Conservation (phyloP, 1,139 yeast species). For the Diutina neorugosa region DNA sequence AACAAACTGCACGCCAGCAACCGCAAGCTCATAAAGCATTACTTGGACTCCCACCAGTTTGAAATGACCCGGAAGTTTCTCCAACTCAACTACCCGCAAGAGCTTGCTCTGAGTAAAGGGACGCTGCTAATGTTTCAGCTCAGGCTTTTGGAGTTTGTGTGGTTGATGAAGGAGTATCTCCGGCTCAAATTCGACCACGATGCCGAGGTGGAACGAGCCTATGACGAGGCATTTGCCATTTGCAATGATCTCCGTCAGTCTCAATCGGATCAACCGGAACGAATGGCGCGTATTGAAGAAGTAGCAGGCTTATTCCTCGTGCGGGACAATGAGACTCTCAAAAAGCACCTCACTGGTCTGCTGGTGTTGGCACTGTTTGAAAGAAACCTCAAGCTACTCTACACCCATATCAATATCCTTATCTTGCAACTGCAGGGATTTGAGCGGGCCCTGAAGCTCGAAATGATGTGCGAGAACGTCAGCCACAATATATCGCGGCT, state of each 20-base stretch:
- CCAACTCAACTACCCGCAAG: conserved; percentile 29
- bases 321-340: background rate
- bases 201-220: background rate
- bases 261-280: background rate
- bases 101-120: conserved; percentile 22
- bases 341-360: background rate
- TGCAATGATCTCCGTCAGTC: background rate
- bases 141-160: conserved; percentile 40
- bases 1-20: conserved; percentile 25
- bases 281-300: background rate
- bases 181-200: background rate
- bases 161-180: background rate
- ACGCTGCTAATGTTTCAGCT: conserved; percentile 40
- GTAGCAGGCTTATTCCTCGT: background rate
- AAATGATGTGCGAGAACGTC: conserved; percentile 21
- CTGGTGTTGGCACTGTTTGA: conserved; percentile 13
- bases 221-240: background rate
- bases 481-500: conserved; percentile 21
- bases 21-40: conserved; percentile 40
- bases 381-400: conserved; percentile 12
- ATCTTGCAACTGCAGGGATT: conserved; percentile 20
- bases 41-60: conserved; percentile 35
- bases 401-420: conserved; percentile 16
- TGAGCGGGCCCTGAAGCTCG: conserved; percentile 19
- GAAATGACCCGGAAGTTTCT: conserved; percentile 34